phyloP scores from a whole-genome alignment of 2,329 filamentous ascomycete species.

The Lomentospora prolificans region DNA sequence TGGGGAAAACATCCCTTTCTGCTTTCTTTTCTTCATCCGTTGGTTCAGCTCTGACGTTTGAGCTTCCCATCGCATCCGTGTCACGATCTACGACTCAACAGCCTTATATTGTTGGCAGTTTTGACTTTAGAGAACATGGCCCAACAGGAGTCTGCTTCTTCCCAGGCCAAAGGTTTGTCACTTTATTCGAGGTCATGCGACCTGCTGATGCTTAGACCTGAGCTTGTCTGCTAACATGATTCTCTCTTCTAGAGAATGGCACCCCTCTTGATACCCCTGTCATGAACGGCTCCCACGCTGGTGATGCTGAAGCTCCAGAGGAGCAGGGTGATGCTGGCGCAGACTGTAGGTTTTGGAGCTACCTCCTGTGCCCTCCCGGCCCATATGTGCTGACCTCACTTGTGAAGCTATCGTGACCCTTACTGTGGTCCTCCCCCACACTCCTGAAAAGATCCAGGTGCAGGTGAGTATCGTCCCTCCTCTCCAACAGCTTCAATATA shows the following conservation, averaged over 20 bases:
- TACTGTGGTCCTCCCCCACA: constrained; percentile 72
- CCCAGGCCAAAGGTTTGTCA: constrained; percentile 7
- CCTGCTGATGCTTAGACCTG: not conserved
- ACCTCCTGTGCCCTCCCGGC: too few species aligned
- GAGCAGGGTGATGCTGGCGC: constrained; percentile 20
- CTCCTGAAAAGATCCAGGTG: constrained; percentile 69
- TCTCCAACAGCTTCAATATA: not conserved
- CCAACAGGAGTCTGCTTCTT: constrained; percentile 4
- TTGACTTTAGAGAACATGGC: constrained; percentile 4
- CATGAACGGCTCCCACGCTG: constrained; percentile 13
- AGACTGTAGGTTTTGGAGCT: constrained; percentile 24
- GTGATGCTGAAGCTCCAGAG: constrained; percentile 17
- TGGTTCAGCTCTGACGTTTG: constrained; percentile 1
- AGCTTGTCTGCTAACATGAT: not conserved
- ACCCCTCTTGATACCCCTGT: not conserved
- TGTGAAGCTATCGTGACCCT: constrained; percentile 47
- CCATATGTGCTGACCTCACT: constrained; percentile 9
- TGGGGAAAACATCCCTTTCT: not conserved
- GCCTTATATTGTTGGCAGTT: not conserved
- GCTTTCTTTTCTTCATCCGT: not conserved
- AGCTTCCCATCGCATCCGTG: constrained; percentile 1
- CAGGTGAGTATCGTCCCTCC: constrained; percentile 50
- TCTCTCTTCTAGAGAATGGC: constrained; percentile 1
- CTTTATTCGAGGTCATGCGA: not conserved
- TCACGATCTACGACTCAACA: not conserved